These are phyloP conservation scores for Elasticomyces elasticus DNA, from an alignment of 495 filamentous ascomycete genomes.

Conservation along the genomic window DNA sequence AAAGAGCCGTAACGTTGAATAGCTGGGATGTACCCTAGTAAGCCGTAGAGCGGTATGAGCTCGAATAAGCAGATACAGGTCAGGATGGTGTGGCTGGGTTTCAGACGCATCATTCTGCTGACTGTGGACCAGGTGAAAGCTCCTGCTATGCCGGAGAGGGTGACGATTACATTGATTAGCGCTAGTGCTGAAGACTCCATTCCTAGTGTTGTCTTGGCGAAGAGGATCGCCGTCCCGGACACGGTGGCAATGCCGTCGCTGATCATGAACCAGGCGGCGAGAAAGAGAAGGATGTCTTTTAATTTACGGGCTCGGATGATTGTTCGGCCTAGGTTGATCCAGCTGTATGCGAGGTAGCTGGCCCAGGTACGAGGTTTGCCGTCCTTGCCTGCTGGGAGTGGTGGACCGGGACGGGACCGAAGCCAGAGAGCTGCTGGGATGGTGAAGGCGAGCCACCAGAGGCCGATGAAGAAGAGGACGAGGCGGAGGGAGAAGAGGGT, in stretches of 20 bases:
- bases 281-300: constrained; percentile 78
- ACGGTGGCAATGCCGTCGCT: constrained; percentile 92
- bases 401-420: constrained; percentile 81
- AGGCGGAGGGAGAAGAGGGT: constrained; percentile 24
- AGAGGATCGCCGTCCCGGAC: constrained; percentile 87
- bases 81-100: constrained; percentile 78
- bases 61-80: constrained; percentile 85
- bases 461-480: constrained; percentile 69
- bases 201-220: constrained; percentile 83
- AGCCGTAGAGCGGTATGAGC: constrained; percentile 81
- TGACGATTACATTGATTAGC: constrained; percentile 85
- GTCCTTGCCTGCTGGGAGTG: constrained; percentile 38
- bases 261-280: constrained; percentile 87
- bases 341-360: constrained; percentile 66
- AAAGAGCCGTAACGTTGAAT: constrained; percentile 63
- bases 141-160: constrained; percentile 68
- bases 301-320: constrained; percentile 66
- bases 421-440: constrained; percentile 85
- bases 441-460: constrained; percentile 94
- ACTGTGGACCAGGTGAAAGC: constrained; percentile 83
- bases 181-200: constrained; percentile 86
- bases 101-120: constrained; percentile 52
- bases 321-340: constrained; percentile 76
- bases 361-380: constrained; percentile 35
- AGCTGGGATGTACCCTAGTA: constrained; percentile 80